A percentile compares a stretch with the other conserved stretches of the same genome.
Evolutionary conservation across 345 rosid species (phyloP).

Genomic region (thale cress (Arabidopsis thaliana)): TAIR10.1 NC_003070.9:10500501-10501000

Average conservation of each 20-base stretch:
- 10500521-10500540: neutral
- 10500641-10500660: slow-evolving; percentile 1
- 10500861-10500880: slow-evolving; percentile 59
- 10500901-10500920: slow-evolving; percentile 26
- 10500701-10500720: neutral
- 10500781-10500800: neutral
- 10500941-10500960: slow-evolving; percentile 4
- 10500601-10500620: neutral
- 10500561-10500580: neutral
- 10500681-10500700: neutral
- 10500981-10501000: neutral
- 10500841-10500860: slow-evolving; percentile 75
- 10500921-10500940: slow-evolving; percentile 11
- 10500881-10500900: slow-evolving; percentile 61
- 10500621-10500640: neutral
- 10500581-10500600: neutral
- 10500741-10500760: neutral
- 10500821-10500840: slow-evolving; percentile 91
- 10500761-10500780: neutral
- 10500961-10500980: neutral
- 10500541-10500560: neutral
- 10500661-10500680: neutral
- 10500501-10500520: neutral
- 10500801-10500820: slow-evolving; percentile 56
- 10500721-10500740: neutral